A percentile compares a stretch with the other conserved stretches of the same genome.
Evolutionary conservation across 2,329 filamentous ascomycete genomes (phyloP).

Genomic region (Paramyrothecium sp.): DNA sequence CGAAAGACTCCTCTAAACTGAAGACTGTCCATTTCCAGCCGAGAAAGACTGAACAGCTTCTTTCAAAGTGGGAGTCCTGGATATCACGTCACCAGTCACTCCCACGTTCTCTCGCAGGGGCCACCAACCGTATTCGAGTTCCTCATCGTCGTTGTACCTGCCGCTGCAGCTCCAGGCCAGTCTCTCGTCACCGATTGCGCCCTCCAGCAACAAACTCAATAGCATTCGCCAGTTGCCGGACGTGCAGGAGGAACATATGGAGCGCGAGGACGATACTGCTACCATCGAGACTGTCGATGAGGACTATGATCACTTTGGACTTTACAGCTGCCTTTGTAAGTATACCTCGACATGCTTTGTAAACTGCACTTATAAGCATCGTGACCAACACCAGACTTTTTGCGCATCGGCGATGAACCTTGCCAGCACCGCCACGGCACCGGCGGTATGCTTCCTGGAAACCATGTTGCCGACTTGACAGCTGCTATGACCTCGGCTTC

Average conservation of each 20-base stretch:
- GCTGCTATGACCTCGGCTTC: conserved; percentile 67
- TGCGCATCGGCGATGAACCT: conserved; percentile 57
- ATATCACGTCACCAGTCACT: conserved; percentile 67
- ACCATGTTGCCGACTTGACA: conserved; percentile 41
- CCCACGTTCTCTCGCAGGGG: conserved; percentile 67
- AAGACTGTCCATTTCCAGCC: too few species aligned
- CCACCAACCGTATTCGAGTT: conserved; percentile 68
- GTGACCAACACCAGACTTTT: not conserved
- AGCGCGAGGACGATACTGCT: conserved; percentile 61
- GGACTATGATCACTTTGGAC: conserved; percentile 35
- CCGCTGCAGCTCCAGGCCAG: conserved; percentile 44
- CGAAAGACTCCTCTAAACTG: too few species aligned
- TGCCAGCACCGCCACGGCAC: conserved; percentile 55
- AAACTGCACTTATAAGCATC: conserved; percentile 8
- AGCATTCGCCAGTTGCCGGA: conserved; percentile 69
- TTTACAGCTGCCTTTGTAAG: conserved; percentile 75
- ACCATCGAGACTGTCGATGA: conserved; percentile 39
- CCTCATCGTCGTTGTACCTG: conserved; percentile 73
- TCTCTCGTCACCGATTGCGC: conserved; percentile 51
- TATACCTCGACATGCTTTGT: too few species aligned
- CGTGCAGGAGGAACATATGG: conserved; percentile 78
- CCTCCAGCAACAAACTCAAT: conserved; percentile 45
- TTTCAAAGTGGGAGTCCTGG: too few species aligned
- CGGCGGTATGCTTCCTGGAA: conserved; percentile 34
- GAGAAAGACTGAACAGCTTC: too few species aligned